Conservation (phyloP, 129 eudicot species). For the Flaveria trinervia region DNA sequence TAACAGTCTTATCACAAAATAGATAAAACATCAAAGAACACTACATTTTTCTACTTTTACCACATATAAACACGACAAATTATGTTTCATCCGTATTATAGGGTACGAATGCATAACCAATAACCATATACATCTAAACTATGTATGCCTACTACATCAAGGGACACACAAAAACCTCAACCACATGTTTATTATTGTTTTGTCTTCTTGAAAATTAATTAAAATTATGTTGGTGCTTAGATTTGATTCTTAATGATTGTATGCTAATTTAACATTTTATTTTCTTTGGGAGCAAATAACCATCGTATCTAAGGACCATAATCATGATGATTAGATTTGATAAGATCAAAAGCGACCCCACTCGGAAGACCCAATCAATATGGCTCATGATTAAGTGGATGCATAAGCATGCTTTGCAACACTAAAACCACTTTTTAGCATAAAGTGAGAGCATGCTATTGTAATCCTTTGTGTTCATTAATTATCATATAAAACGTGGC, state of each 20-base stretch:
- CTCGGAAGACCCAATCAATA: slow-evolving; percentile 16
- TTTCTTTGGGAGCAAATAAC: slow-evolving; percentile 11
- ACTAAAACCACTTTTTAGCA: slow-evolving; percentile 26
- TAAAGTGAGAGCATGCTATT: slow-evolving; percentile 35
- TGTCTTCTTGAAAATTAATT: not conserved
- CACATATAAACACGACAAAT: too few species aligned
- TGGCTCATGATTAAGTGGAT: slow-evolving; percentile 30
- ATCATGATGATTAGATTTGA: slow-evolving; percentile 30
- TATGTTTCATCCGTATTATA: too few species aligned
- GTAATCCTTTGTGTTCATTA: slow-evolving; percentile 17
- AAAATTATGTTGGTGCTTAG: not conserved
- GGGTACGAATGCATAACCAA: not conserved
- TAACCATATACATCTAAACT: not conserved
- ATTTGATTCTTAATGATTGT: not conserved
- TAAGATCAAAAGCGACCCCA: slow-evolving; percentile 38
- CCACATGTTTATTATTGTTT: not conserved
- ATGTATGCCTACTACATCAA: not conserved
- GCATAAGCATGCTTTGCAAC: slow-evolving; percentile 39
- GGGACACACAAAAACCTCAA: not conserved
- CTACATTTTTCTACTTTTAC: too few species aligned
- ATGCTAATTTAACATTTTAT: slow-evolving; percentile 20
- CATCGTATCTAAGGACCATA: slow-evolving; percentile 25
- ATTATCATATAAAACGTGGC: not conserved
- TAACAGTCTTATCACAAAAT: too few species aligned
- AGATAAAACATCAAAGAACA: too few species aligned